Evolutionary conservation across 1,139 yeast genomes (phyloP).

Genomic region (Blastobotrys illinoisensis): DNA sequence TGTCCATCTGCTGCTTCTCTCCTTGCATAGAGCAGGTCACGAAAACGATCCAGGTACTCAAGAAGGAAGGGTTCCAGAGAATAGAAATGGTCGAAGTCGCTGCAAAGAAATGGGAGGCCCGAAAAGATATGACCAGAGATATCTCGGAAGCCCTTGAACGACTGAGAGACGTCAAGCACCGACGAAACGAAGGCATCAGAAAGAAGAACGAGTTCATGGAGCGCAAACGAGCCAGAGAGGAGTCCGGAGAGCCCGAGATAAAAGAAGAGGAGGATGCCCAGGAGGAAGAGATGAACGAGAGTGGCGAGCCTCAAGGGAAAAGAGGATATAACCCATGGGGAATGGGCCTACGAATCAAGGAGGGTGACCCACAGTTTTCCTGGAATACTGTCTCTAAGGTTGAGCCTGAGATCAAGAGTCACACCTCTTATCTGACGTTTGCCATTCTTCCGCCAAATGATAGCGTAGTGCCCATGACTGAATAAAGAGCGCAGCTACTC

Average conservation of each 20-base stretch:
- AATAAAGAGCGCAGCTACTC: too few relatives aligned
- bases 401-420: conserved; percentile 84
- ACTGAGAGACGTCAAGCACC: conserved; percentile 69
- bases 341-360: conserved; percentile 69
- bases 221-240: conserved; percentile 12
- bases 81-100: conserved; percentile 93
- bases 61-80: conserved; percentile 74
- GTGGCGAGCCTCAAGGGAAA: conserved; percentile 26
- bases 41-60: conserved; percentile 70
- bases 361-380: conserved; percentile 72
- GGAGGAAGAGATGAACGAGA: conserved; percentile 16
- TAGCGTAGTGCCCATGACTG: background rate
- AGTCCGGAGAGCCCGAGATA: conserved; percentile 13
- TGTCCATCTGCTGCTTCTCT: conserved; percentile 85
- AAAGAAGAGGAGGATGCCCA: conserved; percentile 15
- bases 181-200: conserved; percentile 72
- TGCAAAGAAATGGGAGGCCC: conserved; percentile 83
- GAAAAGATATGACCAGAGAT: conserved; percentile 80
- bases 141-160: conserved; percentile 78
- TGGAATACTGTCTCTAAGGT: conserved; percentile 83
- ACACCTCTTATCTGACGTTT: conserved; percentile 90
- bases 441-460: conserved; percentile 44
- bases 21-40: conserved; percentile 98
- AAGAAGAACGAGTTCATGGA: conserved; percentile 40
- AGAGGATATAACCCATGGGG: conserved; percentile 89